These are phyloP conservation scores for Agaricales sp. DNA, from an alignment of 1,284 basidiomycete genomes.

Conservation along the genomic window DNA sequence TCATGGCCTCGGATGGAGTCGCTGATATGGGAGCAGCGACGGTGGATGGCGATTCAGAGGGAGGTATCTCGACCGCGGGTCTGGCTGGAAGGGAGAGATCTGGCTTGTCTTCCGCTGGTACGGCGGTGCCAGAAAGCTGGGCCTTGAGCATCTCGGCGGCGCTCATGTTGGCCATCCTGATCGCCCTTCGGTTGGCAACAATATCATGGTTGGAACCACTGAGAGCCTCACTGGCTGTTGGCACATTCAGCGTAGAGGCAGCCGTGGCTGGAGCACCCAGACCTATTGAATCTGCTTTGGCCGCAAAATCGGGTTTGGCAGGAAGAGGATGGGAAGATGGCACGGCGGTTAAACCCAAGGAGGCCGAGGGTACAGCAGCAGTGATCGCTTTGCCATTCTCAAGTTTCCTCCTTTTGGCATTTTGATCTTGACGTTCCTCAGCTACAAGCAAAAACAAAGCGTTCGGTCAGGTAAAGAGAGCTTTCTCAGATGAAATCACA, in stretches of 20 bases:
- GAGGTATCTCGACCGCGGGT: conserved; percentile 11
- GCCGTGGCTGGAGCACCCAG: conserved; percentile 49
- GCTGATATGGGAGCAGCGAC: conserved; percentile 17
- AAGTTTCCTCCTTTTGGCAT: conserved; percentile 79
- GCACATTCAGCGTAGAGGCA: conserved; percentile 43
- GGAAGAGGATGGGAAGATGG: conserved; percentile 44
- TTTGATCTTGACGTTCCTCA: conserved; percentile 89
- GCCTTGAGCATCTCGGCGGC: conserved; percentile 92
- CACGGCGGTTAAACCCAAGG: conserved; percentile 33
- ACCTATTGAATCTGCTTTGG: conserved; percentile 65
- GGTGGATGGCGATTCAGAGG: conserved; percentile 14
- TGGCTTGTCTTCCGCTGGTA: conserved; percentile 18
- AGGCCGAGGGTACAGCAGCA: conserved; percentile 38
- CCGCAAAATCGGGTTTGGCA: conserved; percentile 60
- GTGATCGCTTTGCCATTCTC: conserved; percentile 42
- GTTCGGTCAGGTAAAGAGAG: conserved; percentile 2
- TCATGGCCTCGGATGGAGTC: conserved; percentile 14
- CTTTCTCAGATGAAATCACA: conserved; percentile 11
- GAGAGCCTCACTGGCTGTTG: conserved; percentile 54
- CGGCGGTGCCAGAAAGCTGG: conserved; percentile 65
- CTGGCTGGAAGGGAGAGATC: conserved; percentile 6
- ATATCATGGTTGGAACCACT: conserved; percentile 80
- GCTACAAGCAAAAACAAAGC: conserved; percentile 32
- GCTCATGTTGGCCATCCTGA: conserved; percentile 92
- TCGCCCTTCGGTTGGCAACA: conserved; percentile 79